phyloP scores from a whole-genome alignment of 129 eudicot genomes.

The carrot (Daucus carota) region DH1_v3.0 NC_030382.2:48135501-48136000 shows the following conservation, averaged over 20 bases:
- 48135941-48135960: background rate
- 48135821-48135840: too few relatives aligned
- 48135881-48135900: background rate
- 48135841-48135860: too few relatives aligned
- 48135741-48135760: too few relatives aligned
- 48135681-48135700: too few relatives aligned
- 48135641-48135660: background rate
- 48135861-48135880: too few relatives aligned
- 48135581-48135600: background rate
- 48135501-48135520: background rate
- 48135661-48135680: too few relatives aligned
- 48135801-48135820: too few relatives aligned
- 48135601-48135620: background rate
- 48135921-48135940: background rate
- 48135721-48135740: too few relatives aligned
- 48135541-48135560: background rate
- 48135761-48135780: too few relatives aligned
- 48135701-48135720: too few relatives aligned
- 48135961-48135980: background rate
- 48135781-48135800: too few relatives aligned
- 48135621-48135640: background rate
- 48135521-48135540: background rate
- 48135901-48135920: background rate
- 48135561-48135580: background rate
- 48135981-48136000: background rate